phyloP scores from a whole-genome alignment of 805 yeast genomes.

The Lipomyces mesembrius region DNA sequence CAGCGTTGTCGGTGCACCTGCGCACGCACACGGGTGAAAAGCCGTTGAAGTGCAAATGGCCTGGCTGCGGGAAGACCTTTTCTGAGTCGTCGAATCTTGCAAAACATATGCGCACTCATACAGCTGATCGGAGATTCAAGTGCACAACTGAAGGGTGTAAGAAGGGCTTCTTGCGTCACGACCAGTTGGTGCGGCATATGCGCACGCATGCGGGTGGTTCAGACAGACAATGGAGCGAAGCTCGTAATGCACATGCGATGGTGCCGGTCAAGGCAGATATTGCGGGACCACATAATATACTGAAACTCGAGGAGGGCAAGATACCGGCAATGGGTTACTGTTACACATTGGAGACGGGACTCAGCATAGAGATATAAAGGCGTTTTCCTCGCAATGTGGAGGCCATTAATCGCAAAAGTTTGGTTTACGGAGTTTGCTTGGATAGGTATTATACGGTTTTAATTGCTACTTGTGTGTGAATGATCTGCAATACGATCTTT shows the following conservation, averaged over 20 bases:
- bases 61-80: constrained; percentile 81
- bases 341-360: not conserved
- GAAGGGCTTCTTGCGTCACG: constrained; percentile 39
- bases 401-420: too few relatives aligned
- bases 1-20: constrained; percentile 79
- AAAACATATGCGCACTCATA: constrained; percentile 84
- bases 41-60: constrained; percentile 78
- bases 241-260: not conserved
- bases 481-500: too few relatives aligned
- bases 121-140: constrained; percentile 38
- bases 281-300: not conserved
- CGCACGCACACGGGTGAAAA: constrained; percentile 90
- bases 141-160: constrained; percentile 39
- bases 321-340: not conserved
- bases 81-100: constrained; percentile 87
- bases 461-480: not conserved
- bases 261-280: not conserved
- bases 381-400: too few relatives aligned
- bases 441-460: too few relatives aligned
- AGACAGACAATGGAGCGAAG: not conserved
- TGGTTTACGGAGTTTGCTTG: not conserved
- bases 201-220: constrained; percentile 25
- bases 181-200: constrained; percentile 41
- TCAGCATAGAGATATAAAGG: not conserved
- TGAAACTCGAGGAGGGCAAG: not conserved